phyloP scores from a whole-genome alignment of 1,284 basidiomycete genomes.

The Phenoliferia sp. region DNA sequence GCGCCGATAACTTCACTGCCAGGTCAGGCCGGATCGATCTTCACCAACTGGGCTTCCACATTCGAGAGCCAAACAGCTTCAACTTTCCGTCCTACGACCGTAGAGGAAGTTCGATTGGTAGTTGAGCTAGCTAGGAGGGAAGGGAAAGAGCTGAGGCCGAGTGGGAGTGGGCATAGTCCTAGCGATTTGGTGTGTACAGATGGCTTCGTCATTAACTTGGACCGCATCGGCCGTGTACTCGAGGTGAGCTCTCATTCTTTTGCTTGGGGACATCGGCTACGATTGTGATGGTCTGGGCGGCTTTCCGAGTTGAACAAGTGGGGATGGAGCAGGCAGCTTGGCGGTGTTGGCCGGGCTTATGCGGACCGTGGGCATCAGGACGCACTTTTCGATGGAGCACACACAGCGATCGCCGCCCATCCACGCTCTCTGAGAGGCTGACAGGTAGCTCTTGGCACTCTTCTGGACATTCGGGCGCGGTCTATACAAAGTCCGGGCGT shows the following conservation, averaged over 20 bases:
- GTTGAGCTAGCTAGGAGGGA: slow-evolving; percentile 78
- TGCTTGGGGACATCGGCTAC: background rate
- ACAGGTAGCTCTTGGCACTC: no score
- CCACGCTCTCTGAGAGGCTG: no score
- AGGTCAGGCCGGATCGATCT: slow-evolving; percentile 25
- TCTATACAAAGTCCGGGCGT: no score
- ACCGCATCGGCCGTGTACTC: slow-evolving; percentile 61
- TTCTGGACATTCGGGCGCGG: no score
- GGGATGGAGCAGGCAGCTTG: background rate
- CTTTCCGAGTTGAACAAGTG: background rate
- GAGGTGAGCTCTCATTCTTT: slow-evolving; percentile 55
- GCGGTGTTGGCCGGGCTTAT: no score
- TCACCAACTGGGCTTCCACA: slow-evolving; percentile 53
- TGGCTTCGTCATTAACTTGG: slow-evolving; percentile 69
- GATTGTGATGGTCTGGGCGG: background rate
- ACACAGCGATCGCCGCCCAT: no score
- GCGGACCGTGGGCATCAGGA: no score
- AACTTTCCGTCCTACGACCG: slow-evolving; percentile 71
- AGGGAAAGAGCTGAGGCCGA: slow-evolving; percentile 67
- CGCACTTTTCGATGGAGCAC: no score
- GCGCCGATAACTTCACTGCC: slow-evolving; percentile 7
- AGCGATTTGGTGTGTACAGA: slow-evolving; percentile 79
- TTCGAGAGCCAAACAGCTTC: slow-evolving; percentile 46
- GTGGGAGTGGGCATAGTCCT: slow-evolving; percentile 87
- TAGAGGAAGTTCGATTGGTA: slow-evolving; percentile 67